Conservation (phyloP, 2,329 filamentous ascomycete species). For the Sclerotinia minor region DNA sequence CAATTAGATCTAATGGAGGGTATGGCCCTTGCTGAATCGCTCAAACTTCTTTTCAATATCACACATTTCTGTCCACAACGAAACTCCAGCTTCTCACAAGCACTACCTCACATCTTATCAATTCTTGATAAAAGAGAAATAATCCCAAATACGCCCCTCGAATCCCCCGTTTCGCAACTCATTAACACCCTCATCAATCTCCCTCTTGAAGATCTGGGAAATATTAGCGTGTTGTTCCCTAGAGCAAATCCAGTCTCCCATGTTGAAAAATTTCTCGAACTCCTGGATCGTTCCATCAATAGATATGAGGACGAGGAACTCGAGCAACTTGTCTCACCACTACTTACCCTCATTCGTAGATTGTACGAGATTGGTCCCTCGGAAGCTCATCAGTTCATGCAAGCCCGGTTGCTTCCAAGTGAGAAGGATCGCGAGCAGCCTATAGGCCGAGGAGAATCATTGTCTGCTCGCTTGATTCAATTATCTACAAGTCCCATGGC, state of each 20-base stretch:
- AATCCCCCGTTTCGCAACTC: slow-evolving; percentile 68
- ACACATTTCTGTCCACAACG: slow-evolving; percentile 70
- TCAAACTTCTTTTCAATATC: slow-evolving; percentile 89
- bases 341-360: slow-evolving; percentile 71
- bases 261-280: slow-evolving; percentile 63
- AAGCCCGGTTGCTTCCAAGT: slow-evolving; percentile 69
- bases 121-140: slow-evolving; percentile 64
- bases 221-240: slow-evolving; percentile 60
- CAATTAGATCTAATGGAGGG: slow-evolving; percentile 64
- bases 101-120: slow-evolving; percentile 68
- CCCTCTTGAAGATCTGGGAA: slow-evolving; percentile 59
- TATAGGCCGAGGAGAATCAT: slow-evolving; percentile 71
- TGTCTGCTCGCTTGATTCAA: slow-evolving; percentile 75
- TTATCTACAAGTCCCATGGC: slow-evolving; percentile 73
- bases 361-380: slow-evolving; percentile 70
- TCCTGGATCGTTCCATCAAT: slow-evolving; percentile 67
- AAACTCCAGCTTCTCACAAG: slow-evolving; percentile 61
- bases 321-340: slow-evolving; percentile 67
- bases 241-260: slow-evolving; percentile 59
- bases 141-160: slow-evolving; percentile 64
- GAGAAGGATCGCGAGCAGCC: slow-evolving; percentile 73
- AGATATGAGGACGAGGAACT: slow-evolving; percentile 68
- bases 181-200: slow-evolving; percentile 83
- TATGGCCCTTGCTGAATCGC: slow-evolving; percentile 78
- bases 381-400: slow-evolving; percentile 62